Evolutionary conservation across 2,329 filamentous ascomycete species (phyloP).

Genomic region (Leptographium flavum): DNA sequence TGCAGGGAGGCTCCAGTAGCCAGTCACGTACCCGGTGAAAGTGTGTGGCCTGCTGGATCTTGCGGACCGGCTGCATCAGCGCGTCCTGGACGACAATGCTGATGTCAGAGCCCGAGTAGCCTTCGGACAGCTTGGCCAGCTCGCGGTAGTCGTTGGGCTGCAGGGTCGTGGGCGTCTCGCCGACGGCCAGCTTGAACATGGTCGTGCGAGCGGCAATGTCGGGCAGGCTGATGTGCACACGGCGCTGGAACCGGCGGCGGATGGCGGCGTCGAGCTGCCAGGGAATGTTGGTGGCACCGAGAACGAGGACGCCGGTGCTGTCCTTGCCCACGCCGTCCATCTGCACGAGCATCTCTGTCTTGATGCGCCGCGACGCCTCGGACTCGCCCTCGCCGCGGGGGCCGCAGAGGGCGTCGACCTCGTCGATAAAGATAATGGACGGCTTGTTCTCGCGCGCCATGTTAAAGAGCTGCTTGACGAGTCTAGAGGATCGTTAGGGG

Average conservation of each 20-base stretch:
- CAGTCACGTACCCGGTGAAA: slow-evolving; percentile 74
- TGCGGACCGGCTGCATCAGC: slow-evolving; percentile 90
- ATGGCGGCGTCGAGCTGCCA: slow-evolving; percentile 98
- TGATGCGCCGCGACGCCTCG: slow-evolving; percentile 92
- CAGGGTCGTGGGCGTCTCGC: slow-evolving; percentile 78
- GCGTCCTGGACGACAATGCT: slow-evolving; percentile 90
- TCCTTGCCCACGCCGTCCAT: slow-evolving; percentile 99
- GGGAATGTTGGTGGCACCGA: slow-evolving; percentile 95
- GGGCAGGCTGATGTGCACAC: slow-evolving; percentile 89
- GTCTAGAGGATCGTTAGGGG: slow-evolving; percentile 39
- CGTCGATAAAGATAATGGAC: slow-evolving; percentile 52
- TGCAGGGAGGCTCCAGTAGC: too few species aligned
- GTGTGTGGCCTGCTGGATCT: slow-evolving; percentile 94
- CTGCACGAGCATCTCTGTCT: slow-evolving; percentile 94
- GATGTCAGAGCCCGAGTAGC: slow-evolving; percentile 94
- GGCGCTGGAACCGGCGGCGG: slow-evolving; percentile 83
- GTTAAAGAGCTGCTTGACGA: slow-evolving; percentile 92
- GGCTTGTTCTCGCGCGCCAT: slow-evolving; percentile 98
- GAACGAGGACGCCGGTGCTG: slow-evolving; percentile 80
- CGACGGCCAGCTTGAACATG: slow-evolving; percentile 95
- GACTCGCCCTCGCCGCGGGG: slow-evolving; percentile 90
- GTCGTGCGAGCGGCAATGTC: slow-evolving; percentile 74
- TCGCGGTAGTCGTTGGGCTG: slow-evolving; percentile 63
- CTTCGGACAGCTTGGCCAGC: slow-evolving; percentile 71
- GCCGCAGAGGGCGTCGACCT: slow-evolving; percentile 78